Evolutionary conservation across 2,329 filamentous ascomycete genomes (phyloP), one percentile per base, ranked within the genome.

Genomic region (Leptographium galeiforme): DNA sequence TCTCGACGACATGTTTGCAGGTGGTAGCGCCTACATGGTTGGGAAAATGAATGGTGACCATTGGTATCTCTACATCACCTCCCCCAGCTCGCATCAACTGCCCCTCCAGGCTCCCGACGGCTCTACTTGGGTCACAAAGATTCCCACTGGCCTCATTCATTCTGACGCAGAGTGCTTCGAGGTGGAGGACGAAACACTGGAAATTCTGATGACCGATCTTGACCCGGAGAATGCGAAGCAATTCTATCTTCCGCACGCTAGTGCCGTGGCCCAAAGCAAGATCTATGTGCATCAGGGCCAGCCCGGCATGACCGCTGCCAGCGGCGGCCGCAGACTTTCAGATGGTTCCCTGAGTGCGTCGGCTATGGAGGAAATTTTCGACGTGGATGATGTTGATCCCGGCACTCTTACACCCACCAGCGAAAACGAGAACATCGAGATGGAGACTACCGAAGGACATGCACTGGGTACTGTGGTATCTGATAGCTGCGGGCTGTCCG

Each of bases 11-110:
- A 87, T 90, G 69, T 96, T 98, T 66, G 76, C 86, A 57, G 85
- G 87, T 54, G 93, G 93, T 53, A 97, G 91, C 68, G 93, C 93
- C 50, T 98, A 98, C 70, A 95, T 97, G 90, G 94, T 98, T 60
- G 93, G 93, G 64, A 97, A 96, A 73, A 97, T 97, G 91, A 98
- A 98, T 62, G 91, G 93, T 55, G 93, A 98, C 68, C 93, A 98
- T 63, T 98, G 93, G 93, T 97, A 97, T 67, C 75, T 98, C 53
- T 98, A 98, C 72, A 84, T 97, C 63, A 97, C 93, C 13, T 88
- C 88, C 51, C 91, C 93, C 18, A 84, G 85, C 66, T 84, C 80
- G 48, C 74, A 79, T 52, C 74, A 94, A 59, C 95, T 90, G 0
- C 89, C 90, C 6, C 90, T 91, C 54, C 76, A 82, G 34, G 95